Percentiles rank a stretch among this genome's conserved stretches.
These are phyloP conservation scores for Clavariopsis aquatica DNA, from an alignment of 495 filamentous ascomycete species.

Conservation along the genomic window DNA sequence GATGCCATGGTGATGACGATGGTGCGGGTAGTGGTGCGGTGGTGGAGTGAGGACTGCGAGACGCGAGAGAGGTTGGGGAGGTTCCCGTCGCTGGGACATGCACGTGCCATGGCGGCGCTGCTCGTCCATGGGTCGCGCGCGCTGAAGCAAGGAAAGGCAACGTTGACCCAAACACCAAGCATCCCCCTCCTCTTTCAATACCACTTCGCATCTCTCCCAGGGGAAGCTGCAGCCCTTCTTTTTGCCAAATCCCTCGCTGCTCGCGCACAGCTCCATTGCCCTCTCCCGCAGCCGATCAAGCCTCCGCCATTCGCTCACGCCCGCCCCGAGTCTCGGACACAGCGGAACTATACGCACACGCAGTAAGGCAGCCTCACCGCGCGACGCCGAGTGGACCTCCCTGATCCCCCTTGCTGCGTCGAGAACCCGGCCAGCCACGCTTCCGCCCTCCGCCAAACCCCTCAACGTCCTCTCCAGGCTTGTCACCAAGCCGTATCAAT, in stretches of 20 bases:
- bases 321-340: conserved; percentile 25
- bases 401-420: conserved; percentile 5
- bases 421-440: neutral
- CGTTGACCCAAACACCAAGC: neutral
- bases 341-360: conserved; percentile 18
- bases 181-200: neutral
- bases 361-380: conserved; percentile 25
- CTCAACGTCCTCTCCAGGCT: neutral
- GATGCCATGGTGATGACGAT: conserved; percentile 27
- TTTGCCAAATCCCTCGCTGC: conserved; percentile 1
- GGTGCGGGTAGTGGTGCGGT: conserved; percentile 4
- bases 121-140: no score
- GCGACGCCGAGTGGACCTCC: conserved; percentile 1
- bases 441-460: conserved; percentile 3
- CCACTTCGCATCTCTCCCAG: neutral
- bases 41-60: neutral
- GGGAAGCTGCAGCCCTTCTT: neutral
- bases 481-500: conserved; percentile 45
- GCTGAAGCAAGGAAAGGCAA: neutral
- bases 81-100: neutral
- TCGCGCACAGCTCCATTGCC: conserved; percentile 9
- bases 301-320: conserved; percentile 27
- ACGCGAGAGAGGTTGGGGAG: neutral
- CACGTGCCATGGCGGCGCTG: neutral
- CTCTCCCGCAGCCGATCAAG: neutral